These are phyloP conservation scores for Eimeria sp. DNA, from an alignment of 169 alveolate genomes.

Conservation along the genomic window DNA sequence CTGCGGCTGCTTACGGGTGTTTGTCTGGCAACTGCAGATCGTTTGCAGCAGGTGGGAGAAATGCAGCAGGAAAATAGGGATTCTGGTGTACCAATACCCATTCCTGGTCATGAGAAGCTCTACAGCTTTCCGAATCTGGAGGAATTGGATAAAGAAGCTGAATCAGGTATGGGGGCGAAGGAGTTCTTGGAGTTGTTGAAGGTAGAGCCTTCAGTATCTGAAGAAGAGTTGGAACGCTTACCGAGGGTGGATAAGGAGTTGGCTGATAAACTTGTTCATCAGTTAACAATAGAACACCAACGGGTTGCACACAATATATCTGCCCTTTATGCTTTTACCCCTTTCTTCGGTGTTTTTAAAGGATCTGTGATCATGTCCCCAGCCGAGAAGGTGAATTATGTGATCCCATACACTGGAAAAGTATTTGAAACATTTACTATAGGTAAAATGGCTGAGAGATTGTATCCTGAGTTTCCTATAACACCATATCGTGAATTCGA, in stretches of 20 bases:
- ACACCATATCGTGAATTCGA: neutral
- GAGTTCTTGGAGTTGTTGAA: neutral
- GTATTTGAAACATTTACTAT: neutral
- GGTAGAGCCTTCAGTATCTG: neutral
- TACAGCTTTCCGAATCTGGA: neutral
- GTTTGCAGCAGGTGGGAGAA: neutral
- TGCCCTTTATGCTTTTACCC: neutral
- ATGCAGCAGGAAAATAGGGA: neutral
- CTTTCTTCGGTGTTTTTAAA: neutral
- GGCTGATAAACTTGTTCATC: neutral
- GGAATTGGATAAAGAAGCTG: neutral
- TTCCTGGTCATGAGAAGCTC: neutral
- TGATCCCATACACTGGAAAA: neutral
- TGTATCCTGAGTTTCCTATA: neutral
- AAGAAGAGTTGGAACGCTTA: neutral
- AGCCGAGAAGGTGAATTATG: neutral
- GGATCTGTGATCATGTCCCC: neutral
- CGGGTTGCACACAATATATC: neutral
- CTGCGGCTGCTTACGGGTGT: neutral
- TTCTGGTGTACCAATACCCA: neutral
- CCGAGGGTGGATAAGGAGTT: neutral
- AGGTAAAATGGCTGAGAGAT: neutral
- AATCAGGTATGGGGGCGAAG: neutral
- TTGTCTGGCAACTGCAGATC: neutral
- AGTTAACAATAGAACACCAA: neutral